These are phyloP conservation scores for Solanum sejunctum DNA, from an alignment of 257 asterid genomes.

Conservation along the genomic window DNA sequence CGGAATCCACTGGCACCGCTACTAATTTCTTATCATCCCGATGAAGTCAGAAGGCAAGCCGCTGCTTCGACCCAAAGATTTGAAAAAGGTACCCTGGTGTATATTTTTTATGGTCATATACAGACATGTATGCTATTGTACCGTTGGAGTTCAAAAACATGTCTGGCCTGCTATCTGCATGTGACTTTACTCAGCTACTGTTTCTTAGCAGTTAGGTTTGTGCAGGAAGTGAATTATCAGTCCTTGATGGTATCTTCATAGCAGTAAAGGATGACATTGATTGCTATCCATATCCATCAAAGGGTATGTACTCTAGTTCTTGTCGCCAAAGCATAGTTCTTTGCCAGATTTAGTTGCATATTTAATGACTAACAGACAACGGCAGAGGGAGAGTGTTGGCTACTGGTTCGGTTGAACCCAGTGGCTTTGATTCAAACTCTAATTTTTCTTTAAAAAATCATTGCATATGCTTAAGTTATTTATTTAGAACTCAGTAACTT, in stretches of 20 bases:
- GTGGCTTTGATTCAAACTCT: neutral
- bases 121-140: neutral
- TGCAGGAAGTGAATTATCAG: constrained; percentile 71
- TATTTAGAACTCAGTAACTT: neutral
- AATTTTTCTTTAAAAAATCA: neutral
- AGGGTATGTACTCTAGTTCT: constrained; percentile 32
- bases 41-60: constrained; percentile 77
- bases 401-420: neutral
- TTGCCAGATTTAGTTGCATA: neutral
- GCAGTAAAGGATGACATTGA: constrained; percentile 97
- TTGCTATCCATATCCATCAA: constrained; percentile 73
- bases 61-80: constrained; percentile 84
- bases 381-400: neutral
- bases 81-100: constrained; percentile 51
- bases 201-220: constrained; percentile 3
- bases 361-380: constrained; percentile 6
- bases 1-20: constrained; percentile 57
- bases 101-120: neutral
- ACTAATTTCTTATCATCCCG: constrained; percentile 70
- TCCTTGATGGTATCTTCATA: constrained; percentile 83
- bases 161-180: neutral
- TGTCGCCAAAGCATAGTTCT: neutral
- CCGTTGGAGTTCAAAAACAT: neutral
- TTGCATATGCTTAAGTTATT: neutral
- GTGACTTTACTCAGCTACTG: neutral